A percentile compares a stretch with the other conserved stretches of the same genome.
Conservation (phyloP, 2,329 filamentous ascomycete genomes). For the Seiridium cupressi region DNA sequence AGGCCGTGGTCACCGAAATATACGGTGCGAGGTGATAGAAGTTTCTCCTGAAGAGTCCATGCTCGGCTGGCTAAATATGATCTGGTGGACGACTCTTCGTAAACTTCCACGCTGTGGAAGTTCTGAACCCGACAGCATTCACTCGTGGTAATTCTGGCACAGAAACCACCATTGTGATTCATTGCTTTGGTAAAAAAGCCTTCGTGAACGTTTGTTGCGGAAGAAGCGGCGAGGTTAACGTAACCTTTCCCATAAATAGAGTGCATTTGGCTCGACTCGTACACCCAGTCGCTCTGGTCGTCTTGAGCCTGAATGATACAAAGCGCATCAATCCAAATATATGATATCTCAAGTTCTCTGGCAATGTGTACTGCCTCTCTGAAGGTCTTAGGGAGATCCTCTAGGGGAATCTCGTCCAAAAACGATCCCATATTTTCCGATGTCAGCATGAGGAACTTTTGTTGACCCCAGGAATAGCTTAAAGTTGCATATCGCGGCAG, state of each 20-base stretch:
- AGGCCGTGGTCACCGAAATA: too few species aligned
- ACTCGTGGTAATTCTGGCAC: too few species aligned
- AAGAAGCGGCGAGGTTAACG: not conserved
- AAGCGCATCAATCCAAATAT: not conserved
- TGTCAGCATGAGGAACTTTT: not conserved
- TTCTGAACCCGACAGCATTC: too few species aligned
- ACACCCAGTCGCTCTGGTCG: too few species aligned
- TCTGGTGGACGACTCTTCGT: too few species aligned
- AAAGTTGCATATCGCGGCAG: too few species aligned
- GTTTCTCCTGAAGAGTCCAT: too few species aligned
- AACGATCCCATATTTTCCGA: not conserved
- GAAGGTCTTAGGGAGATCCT: not conserved
- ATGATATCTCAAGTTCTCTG: not conserved
- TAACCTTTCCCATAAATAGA: not conserved
- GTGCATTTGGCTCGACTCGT: not conserved
- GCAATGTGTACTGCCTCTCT: not conserved
- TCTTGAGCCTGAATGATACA: not conserved
- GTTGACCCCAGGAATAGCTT: not conserved
- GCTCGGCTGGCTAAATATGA: too few species aligned
- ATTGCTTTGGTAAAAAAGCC: too few species aligned
- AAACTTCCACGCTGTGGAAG: too few species aligned
- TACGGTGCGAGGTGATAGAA: too few species aligned
- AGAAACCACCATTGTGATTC: too few species aligned
- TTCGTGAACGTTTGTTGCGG: not conserved
- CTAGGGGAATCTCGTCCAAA: not conserved